Evolutionary conservation across 345 rosid species (phyloP), one percentile per base, ranked within the genome.

Genomic region (Theobroma cacao): DNA sequence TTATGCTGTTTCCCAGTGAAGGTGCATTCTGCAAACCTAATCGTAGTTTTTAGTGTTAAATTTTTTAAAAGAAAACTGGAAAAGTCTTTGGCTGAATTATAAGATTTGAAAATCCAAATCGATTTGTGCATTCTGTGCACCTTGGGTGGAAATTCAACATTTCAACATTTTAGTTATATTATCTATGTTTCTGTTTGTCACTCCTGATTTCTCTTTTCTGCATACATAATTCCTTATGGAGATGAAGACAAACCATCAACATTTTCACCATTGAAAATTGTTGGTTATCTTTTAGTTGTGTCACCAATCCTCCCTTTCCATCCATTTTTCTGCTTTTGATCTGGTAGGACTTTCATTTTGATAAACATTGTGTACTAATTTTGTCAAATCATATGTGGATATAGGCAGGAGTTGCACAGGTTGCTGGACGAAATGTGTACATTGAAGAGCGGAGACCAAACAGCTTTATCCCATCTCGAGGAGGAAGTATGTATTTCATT

Each of bases 391-490:
- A 13, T 34, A 59, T 73, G 2, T 60, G 40, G 80, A 48, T 80
- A 72, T 43, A 91, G 96, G 91, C 83, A 0, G 87, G 89, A n/a
- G 82, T 75, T 69, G 88, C 87, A 58, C 79, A 78, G 72, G 90
- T 90, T 56, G 89, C 88, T 18, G 93, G 91, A 66, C 86, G 87
- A 76, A 91, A 85, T 53, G 93, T 90, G 20, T 86, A 86, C 80
- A 89, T 91, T 52, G 96, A 91, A 80, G 93, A 87, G 73, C 89
- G 93, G 56, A 91, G 93, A 85, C 89, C 87, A 9, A 90, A 87
- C 74, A 87, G 86, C 85, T 84, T 82, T 74, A 84, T 87, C 47
- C 93, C 93, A 50, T 83, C 80, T 58, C 92, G 92, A 76, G 87
- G 84, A 55, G 89, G 88, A 86, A 90, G 92, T 91, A 86, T 1